Evolutionary conservation across 345 rosid species (phyloP).

Genomic region (Salix brachista): DNA sequence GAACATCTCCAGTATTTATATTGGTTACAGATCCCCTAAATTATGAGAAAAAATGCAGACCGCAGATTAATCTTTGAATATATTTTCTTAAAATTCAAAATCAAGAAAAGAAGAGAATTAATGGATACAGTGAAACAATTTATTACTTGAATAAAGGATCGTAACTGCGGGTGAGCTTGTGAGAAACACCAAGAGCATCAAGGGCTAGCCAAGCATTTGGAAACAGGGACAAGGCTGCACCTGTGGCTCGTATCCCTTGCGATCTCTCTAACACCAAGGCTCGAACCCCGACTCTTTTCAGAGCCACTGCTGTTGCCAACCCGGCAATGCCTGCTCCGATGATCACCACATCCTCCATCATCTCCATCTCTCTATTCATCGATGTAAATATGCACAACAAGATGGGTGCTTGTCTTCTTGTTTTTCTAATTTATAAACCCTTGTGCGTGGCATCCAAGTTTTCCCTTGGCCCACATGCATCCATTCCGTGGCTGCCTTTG

Average conservation of each 20-base stretch:
- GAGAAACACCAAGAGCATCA: slow-evolving; percentile 34
- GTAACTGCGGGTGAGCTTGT: slow-evolving; percentile 32
- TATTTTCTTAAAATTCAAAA: neutral
- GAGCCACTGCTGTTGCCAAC: slow-evolving; percentile 30
- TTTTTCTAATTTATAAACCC: neutral
- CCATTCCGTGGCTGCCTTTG: too few relatives aligned
- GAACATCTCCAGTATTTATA: slow-evolving; percentile 22
- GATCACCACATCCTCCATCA: slow-evolving; percentile 31
- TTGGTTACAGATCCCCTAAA: slow-evolving; percentile 18
- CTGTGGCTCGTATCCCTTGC: slow-evolving; percentile 21
- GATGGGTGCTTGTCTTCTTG: too few relatives aligned
- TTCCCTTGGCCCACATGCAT: neutral
- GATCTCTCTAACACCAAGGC: slow-evolving; percentile 30
- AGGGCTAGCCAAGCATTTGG: slow-evolving; percentile 43
- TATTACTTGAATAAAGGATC: slow-evolving; percentile 1
- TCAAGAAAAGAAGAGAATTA: neutral
- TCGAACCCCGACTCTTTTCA: slow-evolving; percentile 25
- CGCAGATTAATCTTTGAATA: too few relatives aligned
- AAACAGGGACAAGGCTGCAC: slow-evolving; percentile 26
- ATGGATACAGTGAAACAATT: neutral
- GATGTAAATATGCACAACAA: neutral
- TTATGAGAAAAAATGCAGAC: neutral
- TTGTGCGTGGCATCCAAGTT: neutral
- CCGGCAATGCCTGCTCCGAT: slow-evolving; percentile 42
- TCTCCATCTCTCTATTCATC: neutral